Evolutionary conservation across 2,329 filamentous ascomycete species (phyloP).

Genomic region (Claviceps sp.): DNA sequence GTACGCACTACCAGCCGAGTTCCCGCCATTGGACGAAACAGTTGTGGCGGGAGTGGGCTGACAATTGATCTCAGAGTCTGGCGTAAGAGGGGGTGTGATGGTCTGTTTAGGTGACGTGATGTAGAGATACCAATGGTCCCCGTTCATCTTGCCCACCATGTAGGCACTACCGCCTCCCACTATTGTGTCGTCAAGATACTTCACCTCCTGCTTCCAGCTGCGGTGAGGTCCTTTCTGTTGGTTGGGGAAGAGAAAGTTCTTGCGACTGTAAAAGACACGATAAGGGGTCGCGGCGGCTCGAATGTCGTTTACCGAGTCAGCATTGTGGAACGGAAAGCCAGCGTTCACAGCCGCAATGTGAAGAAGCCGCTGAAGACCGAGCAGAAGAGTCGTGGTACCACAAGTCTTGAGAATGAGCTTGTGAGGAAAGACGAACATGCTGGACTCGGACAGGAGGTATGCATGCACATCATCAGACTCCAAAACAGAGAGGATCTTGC

Average conservation of each 20-base stretch:
- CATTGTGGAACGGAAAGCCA: conserved; percentile 74
- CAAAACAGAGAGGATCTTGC: conserved; percentile 90
- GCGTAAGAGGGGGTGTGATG: conserved; percentile 72
- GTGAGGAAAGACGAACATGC: conserved; percentile 99
- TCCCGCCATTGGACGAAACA: conserved; percentile 37
- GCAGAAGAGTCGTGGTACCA: conserved; percentile 85
- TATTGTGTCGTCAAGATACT: conserved; percentile 84
- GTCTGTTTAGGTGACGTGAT: conserved; percentile 74
- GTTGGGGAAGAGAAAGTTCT: conserved; percentile 95
- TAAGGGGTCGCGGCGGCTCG: conserved; percentile 74
- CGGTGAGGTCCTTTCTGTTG: conserved; percentile 88
- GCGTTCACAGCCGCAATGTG: conserved; percentile 81
- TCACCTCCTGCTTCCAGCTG: conserved; percentile 95
- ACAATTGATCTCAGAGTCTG: conserved; percentile 34
- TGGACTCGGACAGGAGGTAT: conserved; percentile 94
- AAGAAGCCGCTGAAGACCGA: conserved; percentile 78
- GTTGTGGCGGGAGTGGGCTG: conserved; percentile 29
- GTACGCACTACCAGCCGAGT: conserved; percentile 24
- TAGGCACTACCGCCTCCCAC: conserved; percentile 88
- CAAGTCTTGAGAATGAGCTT: conserved; percentile 98
- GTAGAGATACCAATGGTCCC: conserved; percentile 98
- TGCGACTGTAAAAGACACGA: conserved; percentile 95
- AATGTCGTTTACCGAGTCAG: conserved; percentile 50
- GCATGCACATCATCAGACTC: conserved; percentile 90
- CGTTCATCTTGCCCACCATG: conserved; percentile 99